Conservation (phyloP, 78 protist genomes). For the Creolimax fragrantissima region DNA sequence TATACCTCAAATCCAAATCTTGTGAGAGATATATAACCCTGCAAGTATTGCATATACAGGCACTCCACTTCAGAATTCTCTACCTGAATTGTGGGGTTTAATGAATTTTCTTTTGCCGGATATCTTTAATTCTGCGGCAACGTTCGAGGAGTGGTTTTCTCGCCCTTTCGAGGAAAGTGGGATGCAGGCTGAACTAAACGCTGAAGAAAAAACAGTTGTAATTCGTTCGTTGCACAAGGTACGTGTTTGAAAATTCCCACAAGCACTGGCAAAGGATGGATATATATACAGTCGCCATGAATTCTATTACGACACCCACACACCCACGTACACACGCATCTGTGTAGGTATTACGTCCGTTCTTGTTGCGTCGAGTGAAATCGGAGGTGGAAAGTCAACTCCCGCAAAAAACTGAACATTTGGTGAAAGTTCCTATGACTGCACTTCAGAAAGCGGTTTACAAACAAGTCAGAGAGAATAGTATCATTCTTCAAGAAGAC, state of each 20-base stretch:
- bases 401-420: conserved; percentile 76
- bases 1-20: too few relatives aligned
- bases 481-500: conserved; percentile 83
- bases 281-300: too few relatives aligned
- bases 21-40: too few relatives aligned
- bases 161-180: conserved; percentile 66
- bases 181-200: conserved; percentile 35
- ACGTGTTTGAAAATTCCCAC: background rate
- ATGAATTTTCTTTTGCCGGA: conserved; percentile 79
- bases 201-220: conserved; percentile 63
- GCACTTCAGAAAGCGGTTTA: conserved; percentile 50
- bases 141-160: conserved; percentile 78
- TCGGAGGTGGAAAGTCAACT: conserved; percentile 76
- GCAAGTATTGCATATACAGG: too few relatives aligned
- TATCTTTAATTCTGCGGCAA: conserved; percentile 55
- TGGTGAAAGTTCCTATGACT: conserved; percentile 53
- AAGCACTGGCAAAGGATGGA: too few relatives aligned
- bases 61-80: conserved; percentile 92
- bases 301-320: too few relatives aligned
- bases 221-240: conserved; percentile 69
- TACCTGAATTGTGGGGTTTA: conserved; percentile 86
- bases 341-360: conserved; percentile 54
- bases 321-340: too few relatives aligned
- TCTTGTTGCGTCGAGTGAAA: conserved; percentile 79
- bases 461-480: conserved; percentile 83